Evolutionary conservation across 495 filamentous ascomycete genomes (phyloP), one percentile per base, ranked within the genome.

Genomic region (Penicillium antarcticum): DNA sequence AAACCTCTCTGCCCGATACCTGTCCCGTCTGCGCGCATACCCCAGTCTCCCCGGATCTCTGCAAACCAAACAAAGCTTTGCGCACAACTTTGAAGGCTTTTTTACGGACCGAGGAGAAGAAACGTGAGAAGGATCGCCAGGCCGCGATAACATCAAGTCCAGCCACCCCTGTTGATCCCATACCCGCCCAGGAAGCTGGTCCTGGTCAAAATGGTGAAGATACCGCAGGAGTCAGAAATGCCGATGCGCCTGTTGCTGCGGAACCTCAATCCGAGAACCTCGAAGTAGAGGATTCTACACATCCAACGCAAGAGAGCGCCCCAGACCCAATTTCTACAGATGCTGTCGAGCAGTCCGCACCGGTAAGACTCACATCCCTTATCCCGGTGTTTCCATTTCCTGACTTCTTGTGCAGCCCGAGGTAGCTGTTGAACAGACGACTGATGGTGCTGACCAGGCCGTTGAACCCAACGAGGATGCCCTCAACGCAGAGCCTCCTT

Each of bases 11-110:
- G 14, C 83, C 87, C 13, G 81, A 87, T 17, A 84, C 86, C 31
- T 99, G 94, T 56, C 92, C 94, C 3, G 87, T 97, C 46, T 99
- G 94, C 80, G 86, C 89, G 40, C 94, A 99, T 60, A 81, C 82
- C 18, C 94, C 94, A 0, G 77, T 97, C 24, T 86, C 88, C 6
- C 80, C 84, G 13, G 88, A 91, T 51, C 85, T 92, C 55, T 96
- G 91, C 76, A 92, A 87, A 55, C 82, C 91, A 5, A 88, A 96
- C 66, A 96, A 94, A 66, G 81, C 85, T 26, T 77, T 97, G 12
- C 84, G 94, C 48, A 90, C 85, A 2, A 97, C 94, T 1, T 85
- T 97, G 44, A 87, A 86, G 55, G 90, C 91, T 2, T 97, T 95
- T 58, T 70, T 99, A 19, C 81, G 87, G 37, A 92, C 87, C 1